phyloP scores from a whole-genome alignment of 2,329 filamentous ascomycete species.

The Stachybotrys chlorohalonatus region DNA sequence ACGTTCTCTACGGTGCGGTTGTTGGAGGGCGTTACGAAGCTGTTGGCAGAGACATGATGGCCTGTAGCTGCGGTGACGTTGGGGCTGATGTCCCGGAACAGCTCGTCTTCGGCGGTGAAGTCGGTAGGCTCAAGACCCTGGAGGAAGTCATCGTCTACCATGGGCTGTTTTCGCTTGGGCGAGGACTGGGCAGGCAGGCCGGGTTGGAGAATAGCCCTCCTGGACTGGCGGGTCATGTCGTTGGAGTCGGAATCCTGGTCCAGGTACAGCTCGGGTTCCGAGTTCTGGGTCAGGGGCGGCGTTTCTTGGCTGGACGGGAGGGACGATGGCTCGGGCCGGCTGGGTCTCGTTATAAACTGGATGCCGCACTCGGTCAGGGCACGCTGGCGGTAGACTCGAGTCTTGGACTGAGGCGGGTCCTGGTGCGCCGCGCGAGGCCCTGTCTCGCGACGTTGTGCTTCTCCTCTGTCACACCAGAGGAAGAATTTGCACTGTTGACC shows the following conservation, averaged over 20 bases:
- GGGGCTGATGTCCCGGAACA: constrained; percentile 22
- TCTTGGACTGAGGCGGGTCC: constrained; percentile 11
- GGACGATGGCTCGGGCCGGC: background rate
- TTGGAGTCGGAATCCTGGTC: background rate
- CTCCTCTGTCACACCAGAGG: constrained; percentile 32
- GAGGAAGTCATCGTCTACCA: constrained; percentile 17
- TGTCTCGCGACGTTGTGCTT: constrained; percentile 15
- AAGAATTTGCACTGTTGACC: constrained; percentile 32
- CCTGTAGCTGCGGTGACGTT: constrained; percentile 11
- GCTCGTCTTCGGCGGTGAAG: constrained; percentile 19
- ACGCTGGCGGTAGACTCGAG: constrained; percentile 18
- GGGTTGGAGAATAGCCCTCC: background rate
- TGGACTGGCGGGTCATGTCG: background rate
- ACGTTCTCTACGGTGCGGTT: constrained; percentile 11
- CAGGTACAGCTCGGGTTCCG: background rate
- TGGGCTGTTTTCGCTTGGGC: constrained; percentile 19
- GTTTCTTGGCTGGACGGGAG: constrained; percentile 6
- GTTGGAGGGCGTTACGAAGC: constrained; percentile 16
- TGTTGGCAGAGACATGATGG: background rate
- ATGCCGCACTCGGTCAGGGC: constrained; percentile 19
- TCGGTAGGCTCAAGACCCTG: constrained; percentile 27
- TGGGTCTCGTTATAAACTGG: constrained; percentile 7
- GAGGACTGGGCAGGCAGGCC: constrained; percentile 3
- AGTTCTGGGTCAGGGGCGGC: constrained; percentile 1
- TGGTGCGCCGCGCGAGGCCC: constrained; percentile 2